Evolutionary conservation across 768 basidiomycete species (phyloP), one percentile per base, ranked within the genome.

Genomic region (Sarcodon aspratus): DNA sequence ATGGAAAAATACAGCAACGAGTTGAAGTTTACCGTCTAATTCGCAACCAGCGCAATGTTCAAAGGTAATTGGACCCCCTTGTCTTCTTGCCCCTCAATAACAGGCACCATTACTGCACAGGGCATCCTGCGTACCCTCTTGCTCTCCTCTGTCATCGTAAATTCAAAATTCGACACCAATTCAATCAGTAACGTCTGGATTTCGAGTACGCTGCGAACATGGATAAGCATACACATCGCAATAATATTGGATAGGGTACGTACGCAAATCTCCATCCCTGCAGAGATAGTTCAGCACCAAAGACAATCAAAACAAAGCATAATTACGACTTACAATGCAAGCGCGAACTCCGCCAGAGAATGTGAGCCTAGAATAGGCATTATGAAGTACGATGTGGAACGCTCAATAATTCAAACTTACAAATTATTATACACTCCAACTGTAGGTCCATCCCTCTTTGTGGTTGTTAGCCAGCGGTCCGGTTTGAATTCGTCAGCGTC

Each of bases 341-440:
- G 51, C 54, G 5, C 59, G 52, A 2, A 58, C 47, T 27, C 60
- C 59, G 7, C 52, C 56, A n/a, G 60, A 52, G 47, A 60, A 61
- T 18, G 59, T 57, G 15, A 61, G 44, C 15, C 40, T 42, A 27
- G 2, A 27, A 8, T 8, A 15, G 40, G 6, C 9, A 13, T 42
- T n/a, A n/a, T 9, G 9, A 27, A 42, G 17, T 6, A 42, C 40
- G 27, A 42, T 17, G 27, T 13, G 5, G 4, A 13, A 9, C 17
- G 15, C 2, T 13, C 5, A 9, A 9, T 15, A 42, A 9, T 35
- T 13, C 21, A 21, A 10, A 33, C 53, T n/a, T 36, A 40, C 35
- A 57, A 31, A 27, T 75, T 75, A 12, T 66, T 66, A 51, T 70
- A 74, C 9, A 74, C 72, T 6, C 72, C 72, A 5, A 74, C 57